phyloP scores from a whole-genome alignment of 176 grass and related monocot species.

The Bromus sterilis region DNA sequence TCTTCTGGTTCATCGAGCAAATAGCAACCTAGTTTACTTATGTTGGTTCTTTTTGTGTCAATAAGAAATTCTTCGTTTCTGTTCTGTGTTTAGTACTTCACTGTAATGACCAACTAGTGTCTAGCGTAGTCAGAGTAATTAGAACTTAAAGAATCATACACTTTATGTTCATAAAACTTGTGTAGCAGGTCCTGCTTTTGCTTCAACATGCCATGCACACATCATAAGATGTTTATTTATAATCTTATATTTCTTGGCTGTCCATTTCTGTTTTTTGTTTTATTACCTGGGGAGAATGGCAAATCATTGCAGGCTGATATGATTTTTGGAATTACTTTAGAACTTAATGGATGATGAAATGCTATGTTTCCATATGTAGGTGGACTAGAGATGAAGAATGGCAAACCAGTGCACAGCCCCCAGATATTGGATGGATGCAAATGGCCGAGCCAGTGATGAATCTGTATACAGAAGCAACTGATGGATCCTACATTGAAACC shows the following conservation, averaged over 20 bases:
- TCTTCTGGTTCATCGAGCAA: background rate
- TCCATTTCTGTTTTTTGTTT: background rate
- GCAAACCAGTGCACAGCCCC: conserved; percentile 35
- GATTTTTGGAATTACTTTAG: background rate
- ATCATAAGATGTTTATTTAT: background rate
- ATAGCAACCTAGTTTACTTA: background rate
- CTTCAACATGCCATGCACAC: background rate
- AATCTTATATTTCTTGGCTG: background rate
- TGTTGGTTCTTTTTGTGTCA: background rate
- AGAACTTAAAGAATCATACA: background rate
- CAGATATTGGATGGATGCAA: conserved; percentile 82
- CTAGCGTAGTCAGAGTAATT: background rate
- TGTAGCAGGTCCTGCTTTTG: background rate
- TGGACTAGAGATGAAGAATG: conserved; percentile 55
- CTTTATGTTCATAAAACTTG: background rate
- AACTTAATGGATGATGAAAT: conserved; percentile 5
- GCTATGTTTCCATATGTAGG: conserved; percentile 21
- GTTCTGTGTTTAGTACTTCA: too few species aligned
- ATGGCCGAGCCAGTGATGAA: conserved; percentile 81
- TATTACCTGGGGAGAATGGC: background rate
- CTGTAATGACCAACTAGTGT: background rate
- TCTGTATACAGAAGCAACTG: conserved; percentile 75
- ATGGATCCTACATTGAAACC: conserved; percentile 64
- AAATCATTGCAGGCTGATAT: background rate
- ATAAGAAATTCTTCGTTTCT: background rate